Evolutionary conservation across 108 stramenopile species (phyloP), one percentile per base, ranked within the genome.

Genomic region (Aurantiochytrium sp.): DNA sequence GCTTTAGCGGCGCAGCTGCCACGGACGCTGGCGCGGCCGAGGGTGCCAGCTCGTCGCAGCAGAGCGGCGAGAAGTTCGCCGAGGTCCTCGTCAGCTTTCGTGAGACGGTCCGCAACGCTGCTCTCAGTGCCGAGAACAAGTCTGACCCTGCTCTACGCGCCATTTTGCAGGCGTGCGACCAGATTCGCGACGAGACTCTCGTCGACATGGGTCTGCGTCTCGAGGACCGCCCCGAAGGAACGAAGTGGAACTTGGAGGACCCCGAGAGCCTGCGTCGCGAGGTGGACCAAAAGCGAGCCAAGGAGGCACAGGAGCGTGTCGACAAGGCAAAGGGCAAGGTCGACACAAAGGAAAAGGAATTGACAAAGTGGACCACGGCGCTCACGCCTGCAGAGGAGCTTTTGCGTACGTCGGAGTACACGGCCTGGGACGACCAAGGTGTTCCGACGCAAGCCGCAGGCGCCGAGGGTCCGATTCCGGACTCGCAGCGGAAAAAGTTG

Each of bases 191-290:
- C 92, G 95, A 96, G 60, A 90, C 92, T 0, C 91, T 98, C 21
- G 96, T 96, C 10, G 92, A 89, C 16, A 90, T 97, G 12, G 98
- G 98, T 58, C 95, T 98, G 55, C 96, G 96, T 23, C 92, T 98
- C 18, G 98, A 98, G 93, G 98, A 98, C 88, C 91, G 93, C 21
- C 35, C 87, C 21, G 60, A 45, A 5, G 91, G 88, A 8, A 91
- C 87, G 0, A 90, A 95, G 88, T 98, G 98, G 98, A 98, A 98
- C 45, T 92, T 96, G 73, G 97, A 94, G 89, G 96, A 97, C 89
- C 97, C 97, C 3, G 96, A 91, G 88, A 95, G 90, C 18, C 92
- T 97, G 89, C 87, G 91, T 69, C 92, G 90, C 60, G 97, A 97
- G 92, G 89, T 94, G 87, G 96, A 95, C 88, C 91, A 96, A 64